Percentiles rank a stretch among this genome's conserved stretches.
Conservation (phyloP, 2,329 filamentous ascomycete species). For the Alternaria gaisen region DNA sequence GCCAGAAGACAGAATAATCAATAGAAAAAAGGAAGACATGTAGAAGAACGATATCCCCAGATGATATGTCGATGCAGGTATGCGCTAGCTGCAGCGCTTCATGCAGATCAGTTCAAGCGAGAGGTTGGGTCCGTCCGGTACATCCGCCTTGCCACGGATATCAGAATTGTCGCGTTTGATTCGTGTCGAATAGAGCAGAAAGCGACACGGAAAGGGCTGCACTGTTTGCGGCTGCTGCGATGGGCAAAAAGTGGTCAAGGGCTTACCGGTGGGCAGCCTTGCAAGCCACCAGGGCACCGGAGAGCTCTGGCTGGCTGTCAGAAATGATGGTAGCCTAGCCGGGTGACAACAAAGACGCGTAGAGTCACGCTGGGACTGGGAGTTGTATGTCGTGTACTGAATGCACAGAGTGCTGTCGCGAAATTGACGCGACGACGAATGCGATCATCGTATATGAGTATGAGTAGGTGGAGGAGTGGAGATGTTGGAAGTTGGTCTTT, state of each 20-base stretch:
- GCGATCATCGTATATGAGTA: conserved; percentile 5
- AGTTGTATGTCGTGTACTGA: not conserved
- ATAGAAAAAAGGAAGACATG: conserved; percentile 1
- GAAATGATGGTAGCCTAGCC: conserved; percentile 28
- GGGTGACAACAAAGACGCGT: conserved; percentile 15
- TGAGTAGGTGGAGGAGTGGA: not conserved
- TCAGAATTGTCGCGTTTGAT: conserved; percentile 2
- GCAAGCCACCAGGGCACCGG: conserved; percentile 25
- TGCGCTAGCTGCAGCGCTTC: conserved; percentile 43
- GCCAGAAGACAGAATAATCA: not conserved
- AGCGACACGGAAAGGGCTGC: conserved; percentile 4
- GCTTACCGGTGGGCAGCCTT: conserved; percentile 23
- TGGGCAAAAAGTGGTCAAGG: not conserved
- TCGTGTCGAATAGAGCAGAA: conserved; percentile 5
- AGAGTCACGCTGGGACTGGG: not conserved
- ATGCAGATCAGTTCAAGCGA: conserved; percentile 48
- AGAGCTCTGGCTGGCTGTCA: conserved; percentile 27
- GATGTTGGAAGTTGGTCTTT: conserved; percentile 13
- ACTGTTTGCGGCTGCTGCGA: conserved; percentile 20
- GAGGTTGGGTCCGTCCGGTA: conserved; percentile 33
- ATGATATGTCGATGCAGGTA: conserved; percentile 18
- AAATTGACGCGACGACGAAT: not conserved
- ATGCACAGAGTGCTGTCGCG: not conserved
- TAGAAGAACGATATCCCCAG: not conserved
- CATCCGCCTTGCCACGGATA: conserved; percentile 20